Conservation (phyloP, 345 rosid genomes). For the Microthlaspi erraticum region DNA sequence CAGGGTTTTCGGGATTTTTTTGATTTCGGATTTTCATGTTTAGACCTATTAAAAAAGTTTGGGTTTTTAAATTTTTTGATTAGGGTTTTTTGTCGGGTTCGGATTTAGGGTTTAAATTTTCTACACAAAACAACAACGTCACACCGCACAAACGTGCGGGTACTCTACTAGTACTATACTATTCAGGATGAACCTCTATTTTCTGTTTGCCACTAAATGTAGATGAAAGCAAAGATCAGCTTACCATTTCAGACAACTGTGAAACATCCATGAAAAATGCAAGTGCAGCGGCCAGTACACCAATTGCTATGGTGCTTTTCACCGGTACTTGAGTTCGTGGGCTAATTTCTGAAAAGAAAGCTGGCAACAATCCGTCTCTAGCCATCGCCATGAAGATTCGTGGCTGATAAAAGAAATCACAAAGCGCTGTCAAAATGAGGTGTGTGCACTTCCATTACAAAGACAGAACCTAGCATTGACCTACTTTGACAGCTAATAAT, state of each 20-base stretch:
- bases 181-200: slow-evolving; percentile 9
- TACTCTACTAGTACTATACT: too few relatives aligned
- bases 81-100: too few relatives aligned
- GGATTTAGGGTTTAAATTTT: too few relatives aligned
- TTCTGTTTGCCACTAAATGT: slow-evolving; percentile 25
- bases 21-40: too few relatives aligned
- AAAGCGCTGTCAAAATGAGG: slow-evolving; percentile 27
- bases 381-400: slow-evolving; percentile 83
- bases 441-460: slow-evolving; percentile 6
- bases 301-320: slow-evolving; percentile 64
- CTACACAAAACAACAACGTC: too few relatives aligned
- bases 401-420: slow-evolving; percentile 50
- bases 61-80: too few relatives aligned
- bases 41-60: too few relatives aligned
- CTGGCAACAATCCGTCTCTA: slow-evolving; percentile 73
- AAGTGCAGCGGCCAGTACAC: slow-evolving; percentile 56
- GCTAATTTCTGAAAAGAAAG: slow-evolving; percentile 71
- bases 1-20: too few relatives aligned
- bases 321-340: slow-evolving; percentile 68
- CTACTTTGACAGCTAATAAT: slow-evolving; percentile 2
- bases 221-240: slow-evolving; percentile 27
- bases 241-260: slow-evolving; percentile 70
- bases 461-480: slow-evolving; percentile 7
- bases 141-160: too few relatives aligned
- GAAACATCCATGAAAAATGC: slow-evolving; percentile 76